These are phyloP conservation scores for Cytospora leucostoma DNA, from an alignment of 2,329 filamentous ascomycete species.

Conservation along the genomic window DNA sequence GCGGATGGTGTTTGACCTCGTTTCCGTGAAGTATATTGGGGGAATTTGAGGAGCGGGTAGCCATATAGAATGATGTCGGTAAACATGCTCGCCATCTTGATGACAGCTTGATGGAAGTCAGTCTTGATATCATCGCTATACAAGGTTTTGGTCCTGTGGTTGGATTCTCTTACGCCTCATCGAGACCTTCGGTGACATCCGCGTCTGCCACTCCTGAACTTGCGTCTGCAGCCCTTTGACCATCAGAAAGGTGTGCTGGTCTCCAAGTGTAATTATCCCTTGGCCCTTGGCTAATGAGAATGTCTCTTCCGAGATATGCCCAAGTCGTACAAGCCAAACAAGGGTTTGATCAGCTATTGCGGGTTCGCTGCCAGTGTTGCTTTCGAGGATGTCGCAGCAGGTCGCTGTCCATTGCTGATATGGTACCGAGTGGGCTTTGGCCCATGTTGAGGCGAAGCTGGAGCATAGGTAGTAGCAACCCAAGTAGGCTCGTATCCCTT, in stretches of 20 bases:
- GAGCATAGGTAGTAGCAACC: conserved; percentile 44
- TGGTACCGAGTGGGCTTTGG: conserved; percentile 35
- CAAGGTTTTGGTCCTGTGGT: too few relatives aligned
- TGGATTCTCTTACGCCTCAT: conserved; percentile 35
- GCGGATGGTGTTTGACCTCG: background rate
- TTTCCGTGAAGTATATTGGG: conserved; percentile 1
- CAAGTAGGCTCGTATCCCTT: conserved; percentile 49
- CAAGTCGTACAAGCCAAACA: conserved; percentile 46
- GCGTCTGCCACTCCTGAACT: conserved; percentile 43
- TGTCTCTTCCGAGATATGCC: conserved; percentile 44
- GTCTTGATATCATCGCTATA: background rate
- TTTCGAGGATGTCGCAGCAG: conserved; percentile 49
- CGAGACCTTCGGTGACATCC: conserved; percentile 40
- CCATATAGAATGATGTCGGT: conserved; percentile 44
- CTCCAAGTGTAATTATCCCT: conserved; percentile 34
- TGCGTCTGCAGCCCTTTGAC: conserved; percentile 52
- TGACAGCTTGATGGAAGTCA: conserved; percentile 34
- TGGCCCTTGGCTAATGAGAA: conserved; percentile 20
- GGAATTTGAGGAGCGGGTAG: conserved; percentile 40
- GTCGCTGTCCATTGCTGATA: conserved; percentile 47
- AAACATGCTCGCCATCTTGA: conserved; percentile 40
- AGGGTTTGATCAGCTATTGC: conserved; percentile 46
- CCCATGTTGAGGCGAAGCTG: conserved; percentile 46
- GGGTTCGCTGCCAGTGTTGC: conserved; percentile 33
- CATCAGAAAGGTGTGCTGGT: conserved; percentile 47